Evolutionary conservation across 2,329 filamentous ascomycete genomes (phyloP), one percentile per base, ranked within the genome.

Genomic region (Colletotrichum tropicicola): DNA sequence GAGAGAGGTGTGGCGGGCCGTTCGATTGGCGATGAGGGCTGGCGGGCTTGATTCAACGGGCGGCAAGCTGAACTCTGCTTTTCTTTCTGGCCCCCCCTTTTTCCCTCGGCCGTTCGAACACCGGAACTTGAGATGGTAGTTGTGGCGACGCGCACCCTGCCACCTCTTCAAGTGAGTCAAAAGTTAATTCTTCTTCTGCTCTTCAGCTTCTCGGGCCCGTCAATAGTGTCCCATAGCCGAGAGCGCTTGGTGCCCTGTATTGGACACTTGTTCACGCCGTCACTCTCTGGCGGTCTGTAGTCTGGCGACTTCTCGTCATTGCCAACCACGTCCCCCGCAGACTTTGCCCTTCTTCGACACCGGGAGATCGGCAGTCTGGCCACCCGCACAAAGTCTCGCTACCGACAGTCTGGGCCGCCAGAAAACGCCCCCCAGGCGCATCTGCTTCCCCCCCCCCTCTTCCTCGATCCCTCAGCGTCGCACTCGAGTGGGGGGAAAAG

Each of bases 351-450:
- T 54, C 15, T 27, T 48, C 43, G 25, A 60, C 35, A 19, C 17
- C 57, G 57, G 61, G 61, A 65, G 61, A 61, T 65, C 61, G 56
- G 57, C 61, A 15, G 56, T 45, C 21, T 61, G 43, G n/a, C 56
- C 32, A 45, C 27, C 32, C 41, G 30, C 49, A n/a, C 35, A 52
- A 17, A 28, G 39, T 35, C 32, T 65, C 61, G 61, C 15, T 65
- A 65, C 61, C 61, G 61, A 55, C 48, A 27, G 35, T 39, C 49
- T 60, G 61, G 61, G 61, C 48, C 56, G 35, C 30, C 56, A 65
- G 49, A 45, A 45, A 59, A 44, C 56, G 56, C 61, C 57, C 39
- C 48, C 23, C 57, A 43, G 39, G 9, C 30, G 30, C 30, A 6
- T 15, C 6, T 21, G 19, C 17, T 28, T 27, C 9, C 27, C 15